Evolutionary conservation across 164 flowering plant species (phyloP).

Genomic region (Chimonanthus salicifolius): DNA sequence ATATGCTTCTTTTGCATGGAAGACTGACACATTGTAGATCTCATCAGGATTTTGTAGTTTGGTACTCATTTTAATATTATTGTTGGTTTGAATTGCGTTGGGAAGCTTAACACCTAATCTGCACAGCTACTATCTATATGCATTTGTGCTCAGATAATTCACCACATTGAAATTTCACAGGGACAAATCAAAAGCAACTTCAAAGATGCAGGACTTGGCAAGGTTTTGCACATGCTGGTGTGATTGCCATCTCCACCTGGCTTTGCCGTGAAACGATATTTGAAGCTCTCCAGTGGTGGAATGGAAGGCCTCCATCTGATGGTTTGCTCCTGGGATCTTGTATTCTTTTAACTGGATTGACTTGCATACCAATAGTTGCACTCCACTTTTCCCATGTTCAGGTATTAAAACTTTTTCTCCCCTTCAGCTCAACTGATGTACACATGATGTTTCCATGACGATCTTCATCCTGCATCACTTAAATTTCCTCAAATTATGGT

Average conservation of each 20-base stretch:
- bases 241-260: constrained; percentile 85
- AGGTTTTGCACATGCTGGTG: constrained; percentile 80
- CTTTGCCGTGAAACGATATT: constrained; percentile 89
- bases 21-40: no score
- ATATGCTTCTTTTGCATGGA: no score
- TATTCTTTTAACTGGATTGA: constrained; percentile 69
- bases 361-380: constrained; percentile 86
- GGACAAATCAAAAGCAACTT: constrained; percentile 63
- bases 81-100: no score
- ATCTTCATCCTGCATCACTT: background rate
- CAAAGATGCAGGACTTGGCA: constrained; percentile 95
- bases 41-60: no score
- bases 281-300: constrained; percentile 97
- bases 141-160: background rate
- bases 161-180: constrained; percentile 31
- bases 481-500: background rate
- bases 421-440: background rate
- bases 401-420: constrained; percentile 38
- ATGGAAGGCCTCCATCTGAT: constrained; percentile 91
- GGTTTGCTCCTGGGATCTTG: constrained; percentile 82
- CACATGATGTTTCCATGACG: background rate
- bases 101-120: no score
- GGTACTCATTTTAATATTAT: no score
- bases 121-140: background rate
- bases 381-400: constrained; percentile 89